Evolutionary conservation across 257 asterid species (phyloP).

Genomic region (Nicotiana noctiflora): DNA sequence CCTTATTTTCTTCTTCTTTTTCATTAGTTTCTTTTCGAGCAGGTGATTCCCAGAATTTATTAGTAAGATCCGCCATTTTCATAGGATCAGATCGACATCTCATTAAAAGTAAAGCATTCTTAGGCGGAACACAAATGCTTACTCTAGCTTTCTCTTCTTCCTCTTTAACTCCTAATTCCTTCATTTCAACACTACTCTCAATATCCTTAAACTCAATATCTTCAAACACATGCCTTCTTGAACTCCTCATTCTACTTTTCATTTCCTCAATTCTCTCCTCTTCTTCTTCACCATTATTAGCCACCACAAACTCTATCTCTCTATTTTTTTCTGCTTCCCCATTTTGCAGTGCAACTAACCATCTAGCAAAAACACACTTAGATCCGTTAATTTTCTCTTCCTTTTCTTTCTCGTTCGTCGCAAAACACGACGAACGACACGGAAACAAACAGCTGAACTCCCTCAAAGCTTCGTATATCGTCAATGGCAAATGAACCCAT

Average conservation of each 20-base stretch:
- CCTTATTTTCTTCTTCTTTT: slow-evolving; percentile 14
- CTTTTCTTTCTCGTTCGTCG: slow-evolving; percentile 33
- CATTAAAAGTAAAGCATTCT: slow-evolving; percentile 88
- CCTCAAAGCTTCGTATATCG: slow-evolving; percentile 79
- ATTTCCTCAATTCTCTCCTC: slow-evolving; percentile 26
- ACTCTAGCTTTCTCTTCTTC: slow-evolving; percentile 48
- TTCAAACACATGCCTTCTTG: slow-evolving; percentile 79
- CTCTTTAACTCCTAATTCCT: not conserved
- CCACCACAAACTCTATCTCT: slow-evolving; percentile 79
- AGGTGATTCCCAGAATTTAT: slow-evolving; percentile 53
- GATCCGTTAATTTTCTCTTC: slow-evolving; percentile 25
- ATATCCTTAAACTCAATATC: slow-evolving; percentile 64
- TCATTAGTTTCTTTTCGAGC: slow-evolving; percentile 20
- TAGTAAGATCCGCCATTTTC: slow-evolving; percentile 70
- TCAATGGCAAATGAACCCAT: slow-evolving; percentile 83
- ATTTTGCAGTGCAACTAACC: slow-evolving; percentile 74
- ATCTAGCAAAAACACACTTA: slow-evolving; percentile 42
- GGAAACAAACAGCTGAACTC: slow-evolving; percentile 79
- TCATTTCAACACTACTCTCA: not conserved
- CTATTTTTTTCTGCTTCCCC: slow-evolving; percentile 52
- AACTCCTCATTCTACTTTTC: slow-evolving; percentile 35
- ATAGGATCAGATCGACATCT: slow-evolving; percentile 97
- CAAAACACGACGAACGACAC: slow-evolving; percentile 56
- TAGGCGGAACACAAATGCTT: slow-evolving; percentile 86
- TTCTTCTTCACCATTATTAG: slow-evolving; percentile 43